A percentile compares a stretch with the other conserved stretches of the same genome.
These are phyloP conservation scores for Talaromyces sp. DNA, from an alignment of 2,329 filamentous ascomycete species.

Conservation along the genomic window DNA sequence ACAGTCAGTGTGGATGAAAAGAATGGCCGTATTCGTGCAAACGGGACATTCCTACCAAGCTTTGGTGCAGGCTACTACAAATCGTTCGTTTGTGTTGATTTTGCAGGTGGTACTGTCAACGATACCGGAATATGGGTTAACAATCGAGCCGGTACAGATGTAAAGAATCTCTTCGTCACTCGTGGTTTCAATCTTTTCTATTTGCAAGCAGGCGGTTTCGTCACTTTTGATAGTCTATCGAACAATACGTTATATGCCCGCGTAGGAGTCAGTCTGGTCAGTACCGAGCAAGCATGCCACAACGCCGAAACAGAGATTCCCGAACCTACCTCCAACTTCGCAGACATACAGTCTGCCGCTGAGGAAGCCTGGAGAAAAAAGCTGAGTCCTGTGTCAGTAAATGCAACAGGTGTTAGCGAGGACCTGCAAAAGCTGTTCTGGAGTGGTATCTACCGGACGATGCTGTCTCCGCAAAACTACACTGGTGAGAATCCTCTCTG, in stretches of 20 bases:
- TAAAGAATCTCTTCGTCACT: slow-evolving; percentile 54
- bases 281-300: slow-evolving; percentile 60
- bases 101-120: slow-evolving; percentile 54
- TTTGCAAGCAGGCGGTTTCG: slow-evolving; percentile 61
- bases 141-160: slow-evolving; percentile 54
- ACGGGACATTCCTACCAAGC: slow-evolving; percentile 59
- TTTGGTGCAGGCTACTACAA: slow-evolving; percentile 62
- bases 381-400: slow-evolving; percentile 54
- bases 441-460: slow-evolving; percentile 66
- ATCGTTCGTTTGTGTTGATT: slow-evolving; percentile 65
- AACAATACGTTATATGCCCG: slow-evolving; percentile 57
- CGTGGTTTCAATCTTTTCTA: slow-evolving; percentile 55
- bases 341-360: slow-evolving; percentile 36
- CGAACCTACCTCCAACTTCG: slow-evolving; percentile 43
- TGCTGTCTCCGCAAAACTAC: slow-evolving; percentile 71
- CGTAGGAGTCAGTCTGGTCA: slow-evolving; percentile 67
- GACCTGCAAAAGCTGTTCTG: slow-evolving; percentile 57
- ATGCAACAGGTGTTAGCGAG: slow-evolving; percentile 53
- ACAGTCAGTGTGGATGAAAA: slow-evolving; percentile 53
- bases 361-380: slow-evolving; percentile 55
- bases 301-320: slow-evolving; percentile 67
- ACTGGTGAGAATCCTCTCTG: slow-evolving; percentile 70
- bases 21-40: slow-evolving; percentile 60
- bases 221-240: slow-evolving; percentile 54
- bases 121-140: slow-evolving; percentile 63